phyloP scores from a whole-genome alignment of 805 yeast species.

The Candida boleticola region DNA sequence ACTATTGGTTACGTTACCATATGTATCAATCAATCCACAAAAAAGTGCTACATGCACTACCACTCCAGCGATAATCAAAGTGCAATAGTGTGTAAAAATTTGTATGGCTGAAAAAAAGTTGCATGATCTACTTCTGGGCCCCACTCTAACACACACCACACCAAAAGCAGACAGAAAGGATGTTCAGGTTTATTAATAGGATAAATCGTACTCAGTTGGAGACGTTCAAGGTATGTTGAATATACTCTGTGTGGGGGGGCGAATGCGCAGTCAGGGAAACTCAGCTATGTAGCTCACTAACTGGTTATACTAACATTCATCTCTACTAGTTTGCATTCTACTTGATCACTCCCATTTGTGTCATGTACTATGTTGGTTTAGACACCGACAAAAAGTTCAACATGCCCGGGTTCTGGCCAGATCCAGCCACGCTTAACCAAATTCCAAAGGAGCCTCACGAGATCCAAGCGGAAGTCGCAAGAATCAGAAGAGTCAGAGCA shows the following conservation, averaged over 20 bases:
- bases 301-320: constrained; percentile 4
- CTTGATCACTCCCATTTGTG: constrained; percentile 80
- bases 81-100: no score
- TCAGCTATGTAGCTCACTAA: no score
- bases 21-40: no score
- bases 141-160: no score
- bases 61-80: no score
- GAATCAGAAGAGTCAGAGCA: constrained; percentile 72
- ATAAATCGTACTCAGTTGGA: constrained; percentile 39
- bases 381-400: constrained; percentile 87
- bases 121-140: no score
- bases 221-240: constrained; percentile 40
- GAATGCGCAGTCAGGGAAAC: no score
- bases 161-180: no score
- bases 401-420: constrained; percentile 96
- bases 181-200: constrained; percentile 1
- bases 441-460: constrained; percentile 93
- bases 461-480: constrained; percentile 85
- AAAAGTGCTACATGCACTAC: no score
- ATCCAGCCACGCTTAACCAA: constrained; percentile 85
- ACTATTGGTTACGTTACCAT: no score
- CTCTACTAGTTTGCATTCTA: constrained; percentile 87
- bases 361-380: constrained; percentile 90
- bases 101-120: no score
- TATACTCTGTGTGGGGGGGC: no score